Base-by-base conservation (phyloP, 176 grass and related monocot genomes). In the Chloris gayana region DNA sequence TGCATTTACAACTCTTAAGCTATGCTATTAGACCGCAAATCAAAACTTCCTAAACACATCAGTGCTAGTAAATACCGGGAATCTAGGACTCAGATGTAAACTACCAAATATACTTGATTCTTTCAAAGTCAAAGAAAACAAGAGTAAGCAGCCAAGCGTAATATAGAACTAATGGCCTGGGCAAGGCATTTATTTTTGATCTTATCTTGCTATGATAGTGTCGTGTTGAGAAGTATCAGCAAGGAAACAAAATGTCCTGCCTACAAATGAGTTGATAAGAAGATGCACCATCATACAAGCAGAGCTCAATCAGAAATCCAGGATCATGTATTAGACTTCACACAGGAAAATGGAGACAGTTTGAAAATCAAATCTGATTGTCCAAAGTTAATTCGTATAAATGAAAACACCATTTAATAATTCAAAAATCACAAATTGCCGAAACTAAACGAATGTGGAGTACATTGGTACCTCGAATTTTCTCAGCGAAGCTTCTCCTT, bases 401-500 rank as follows among this genome's bases (percentile, higher is more conserved):
- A 61, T 18, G n/a, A 26, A 46, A 70, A 73, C 4, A 22, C 30
- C 25, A 79, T 64, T 46, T 27, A 19, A 22, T 18, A n/a, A n/a
- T n/a, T n/a, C 6, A 4, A 60, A 37, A 37, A 11, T 37, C 1
- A 63, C 33, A 22, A 88, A 27, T 13, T 0, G 4, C 25, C 27
- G 35, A 45, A 54, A 63, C 32, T 57, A 22, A 83, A 70, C 75
- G 70, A 32, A 71, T 26, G 64, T 56, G 60, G 59, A 79, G 5
- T 33, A 54, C 32, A 70, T 85, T 64, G 10, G 13, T 82, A n/a
- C n/a, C 73, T 70, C 39, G 29, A 62, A 59, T 76, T 27, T 22
- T 22, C 65, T 94, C 82, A 93, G 67, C 91, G 84, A 42, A 88
- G 91, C 69, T 97, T 94, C 87, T 88, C 87, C 29, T 91, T 94